Conservation (phyloP, 75 land plant genomes). For the Isoetes taiwanensis region DNA sequence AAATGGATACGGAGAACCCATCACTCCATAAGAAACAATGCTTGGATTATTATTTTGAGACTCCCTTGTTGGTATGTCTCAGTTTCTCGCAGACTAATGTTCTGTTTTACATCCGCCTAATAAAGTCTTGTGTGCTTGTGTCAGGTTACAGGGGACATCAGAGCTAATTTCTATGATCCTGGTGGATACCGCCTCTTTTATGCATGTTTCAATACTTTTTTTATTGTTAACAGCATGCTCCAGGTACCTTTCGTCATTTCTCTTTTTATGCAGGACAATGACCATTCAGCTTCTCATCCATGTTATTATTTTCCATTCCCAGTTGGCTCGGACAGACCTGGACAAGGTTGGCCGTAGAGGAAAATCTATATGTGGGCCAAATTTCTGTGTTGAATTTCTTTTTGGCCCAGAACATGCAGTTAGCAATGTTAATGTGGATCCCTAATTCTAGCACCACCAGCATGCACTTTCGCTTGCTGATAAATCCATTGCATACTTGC, state of each 20-base stretch:
- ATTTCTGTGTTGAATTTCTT: constrained; percentile 47
- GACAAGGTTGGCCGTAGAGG: constrained; percentile 51
- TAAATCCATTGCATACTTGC: too few species aligned
- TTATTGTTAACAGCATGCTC: constrained; percentile 44
- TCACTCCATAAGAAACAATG: constrained; percentile 36
- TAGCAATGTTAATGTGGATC: too few species aligned
- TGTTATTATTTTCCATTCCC: constrained; percentile 2
- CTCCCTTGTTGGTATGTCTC: constrained; percentile 37
- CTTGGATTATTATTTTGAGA: constrained; percentile 42
- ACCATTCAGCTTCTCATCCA: too few species aligned
- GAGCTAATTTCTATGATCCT: constrained; percentile 48
- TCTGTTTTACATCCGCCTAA: too few species aligned
- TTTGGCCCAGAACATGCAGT: too few species aligned
- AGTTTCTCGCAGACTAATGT: neutral
- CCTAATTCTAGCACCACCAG: too few species aligned
- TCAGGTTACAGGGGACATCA: constrained; percentile 63
- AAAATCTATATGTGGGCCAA: constrained; percentile 42
- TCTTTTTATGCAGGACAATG: too few species aligned
- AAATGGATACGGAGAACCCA: constrained; percentile 55
- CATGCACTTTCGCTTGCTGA: too few species aligned
- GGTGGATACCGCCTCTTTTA: constrained; percentile 58
- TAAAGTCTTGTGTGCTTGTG: neutral
- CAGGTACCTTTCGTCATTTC: constrained; percentile 29
- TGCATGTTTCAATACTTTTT: constrained; percentile 58
- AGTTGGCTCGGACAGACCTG: constrained; percentile 36